Evolutionary conservation across 2,329 filamentous ascomycete species (phyloP).

Genomic region (Colletotrichum costaricense): DNA sequence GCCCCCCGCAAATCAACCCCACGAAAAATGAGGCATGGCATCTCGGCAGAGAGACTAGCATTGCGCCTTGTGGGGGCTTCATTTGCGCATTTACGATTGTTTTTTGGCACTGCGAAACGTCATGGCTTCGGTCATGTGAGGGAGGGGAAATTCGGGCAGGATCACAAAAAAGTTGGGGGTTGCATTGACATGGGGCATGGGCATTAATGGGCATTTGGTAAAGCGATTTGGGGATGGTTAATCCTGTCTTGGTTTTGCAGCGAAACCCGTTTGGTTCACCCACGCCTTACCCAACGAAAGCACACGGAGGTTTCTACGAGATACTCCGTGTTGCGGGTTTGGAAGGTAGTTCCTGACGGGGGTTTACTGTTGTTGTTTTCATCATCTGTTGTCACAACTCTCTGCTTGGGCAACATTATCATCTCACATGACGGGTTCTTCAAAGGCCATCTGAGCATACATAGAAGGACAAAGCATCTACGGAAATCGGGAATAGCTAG

Average conservation of each 20-base stretch:
- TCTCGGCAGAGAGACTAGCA: slow-evolving; percentile 13
- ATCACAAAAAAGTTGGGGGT: slow-evolving; percentile 28
- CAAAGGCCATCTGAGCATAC: slow-evolving; percentile 12
- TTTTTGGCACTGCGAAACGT: slow-evolving; percentile 5
- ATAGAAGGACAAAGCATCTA: slow-evolving; percentile 24
- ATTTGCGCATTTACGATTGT: slow-evolving; percentile 19
- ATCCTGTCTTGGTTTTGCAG: slow-evolving; percentile 1
- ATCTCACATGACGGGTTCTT: background rate
- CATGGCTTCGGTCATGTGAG: slow-evolving; percentile 28
- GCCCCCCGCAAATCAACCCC: slow-evolving; percentile 2
- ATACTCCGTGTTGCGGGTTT: slow-evolving; percentile 12
- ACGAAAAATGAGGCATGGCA: background rate
- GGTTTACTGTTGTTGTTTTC: background rate
- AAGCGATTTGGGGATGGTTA: slow-evolving; percentile 22
- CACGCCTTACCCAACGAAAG: slow-evolving; percentile 16
- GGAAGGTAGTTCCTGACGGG: background rate
- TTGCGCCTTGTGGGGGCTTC: slow-evolving; percentile 5
- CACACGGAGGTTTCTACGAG: slow-evolving; percentile 18
- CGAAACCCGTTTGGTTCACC: slow-evolving; percentile 20
- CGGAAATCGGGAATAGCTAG: background rate
- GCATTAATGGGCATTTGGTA: slow-evolving; percentile 32
- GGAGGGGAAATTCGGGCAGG: background rate
- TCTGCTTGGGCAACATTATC: background rate
- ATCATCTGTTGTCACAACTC: background rate
- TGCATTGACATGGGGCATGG: slow-evolving; percentile 31